Evolutionary conservation across 2,329 filamentous ascomycete species (phyloP).

Genomic region (Allantophomopsis lycopodina): DNA sequence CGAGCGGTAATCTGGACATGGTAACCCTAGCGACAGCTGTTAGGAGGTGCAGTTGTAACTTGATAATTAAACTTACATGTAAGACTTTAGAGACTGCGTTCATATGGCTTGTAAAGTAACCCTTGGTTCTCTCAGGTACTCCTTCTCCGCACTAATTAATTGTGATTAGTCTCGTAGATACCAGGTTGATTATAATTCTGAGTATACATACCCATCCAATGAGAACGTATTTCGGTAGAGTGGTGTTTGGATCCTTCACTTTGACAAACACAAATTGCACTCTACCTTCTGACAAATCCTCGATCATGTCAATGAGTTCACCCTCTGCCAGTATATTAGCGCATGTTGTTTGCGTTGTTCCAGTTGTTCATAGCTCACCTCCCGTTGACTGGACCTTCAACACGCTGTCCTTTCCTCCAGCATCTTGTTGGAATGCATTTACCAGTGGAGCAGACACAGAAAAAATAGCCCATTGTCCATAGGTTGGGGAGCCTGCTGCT

Average conservation of each 20-base stretch:
- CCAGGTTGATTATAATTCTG: background rate
- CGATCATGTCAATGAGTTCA: constrained; percentile 76
- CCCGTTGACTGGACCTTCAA: constrained; percentile 89
- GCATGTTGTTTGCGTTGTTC: background rate
- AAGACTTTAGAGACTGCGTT: constrained; percentile 82
- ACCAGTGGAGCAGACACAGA: constrained; percentile 83
- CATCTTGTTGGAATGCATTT: constrained; percentile 80
- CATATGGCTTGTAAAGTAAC: constrained; percentile 93
- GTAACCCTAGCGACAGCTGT: constrained; percentile 47
- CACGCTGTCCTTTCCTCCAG: constrained; percentile 78
- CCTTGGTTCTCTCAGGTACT: constrained; percentile 95
- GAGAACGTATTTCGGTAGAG: constrained; percentile 80
- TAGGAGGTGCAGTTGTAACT: constrained; percentile 1
- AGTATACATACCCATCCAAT: constrained; percentile 60
- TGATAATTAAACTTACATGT: constrained; percentile 40
- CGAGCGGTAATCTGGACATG: constrained; percentile 96
- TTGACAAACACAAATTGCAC: constrained; percentile 96
- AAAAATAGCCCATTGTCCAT: constrained; percentile 88
- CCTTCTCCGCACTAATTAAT: constrained; percentile 70
- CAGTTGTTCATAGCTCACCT: constrained; percentile 32
- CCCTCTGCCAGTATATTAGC: constrained; percentile 48
- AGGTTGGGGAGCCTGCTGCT: constrained; percentile 59
- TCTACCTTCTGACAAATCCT: constrained; percentile 93
- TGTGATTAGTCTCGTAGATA: background rate
- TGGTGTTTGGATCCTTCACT: constrained; percentile 87